phyloP scores from a whole-genome alignment of 768 basidiomycete species.

The Ramaria sp. region DNA sequence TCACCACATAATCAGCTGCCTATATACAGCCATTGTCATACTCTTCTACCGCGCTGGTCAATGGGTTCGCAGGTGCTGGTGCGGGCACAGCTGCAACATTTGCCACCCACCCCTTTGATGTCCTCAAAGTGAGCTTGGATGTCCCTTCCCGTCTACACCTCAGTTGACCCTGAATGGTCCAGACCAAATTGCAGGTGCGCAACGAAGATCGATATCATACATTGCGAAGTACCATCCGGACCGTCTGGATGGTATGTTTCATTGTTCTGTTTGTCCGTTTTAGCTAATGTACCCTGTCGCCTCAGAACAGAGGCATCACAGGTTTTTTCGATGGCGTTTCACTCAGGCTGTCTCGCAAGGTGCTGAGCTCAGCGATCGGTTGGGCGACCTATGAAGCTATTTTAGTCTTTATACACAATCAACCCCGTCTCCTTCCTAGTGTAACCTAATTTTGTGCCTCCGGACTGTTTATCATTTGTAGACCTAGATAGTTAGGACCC shows the following conservation, averaged over 20 bases:
- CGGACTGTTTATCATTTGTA: too few relatives aligned
- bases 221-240: constrained; percentile 47
- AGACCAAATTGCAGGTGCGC: constrained; percentile 94
- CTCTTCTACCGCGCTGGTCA: constrained; percentile 40
- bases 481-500: too few relatives aligned
- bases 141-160: constrained; percentile 4
- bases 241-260: constrained; percentile 61
- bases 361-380: constrained; percentile 79
- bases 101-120: constrained; percentile 87
- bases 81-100: constrained; percentile 81
- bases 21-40: constrained; percentile 32
- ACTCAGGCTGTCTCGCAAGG: constrained; percentile 75
- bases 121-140: constrained; percentile 58
- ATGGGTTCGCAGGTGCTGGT: constrained; percentile 59
- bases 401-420: constrained; percentile 41
- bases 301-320: constrained; percentile 62
- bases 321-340: constrained; percentile 87
- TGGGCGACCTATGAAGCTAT: constrained; percentile 87
- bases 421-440: too few relatives aligned
- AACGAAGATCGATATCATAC: constrained; percentile 65
- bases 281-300: neutral
- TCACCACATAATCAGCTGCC: constrained; percentile 21
- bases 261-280: neutral
- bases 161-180: neutral
- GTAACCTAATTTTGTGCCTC: too few relatives aligned